Base-by-base conservation (phyloP, 345 rosid genomes). In the Abelmoschus esculentus region DNA sequence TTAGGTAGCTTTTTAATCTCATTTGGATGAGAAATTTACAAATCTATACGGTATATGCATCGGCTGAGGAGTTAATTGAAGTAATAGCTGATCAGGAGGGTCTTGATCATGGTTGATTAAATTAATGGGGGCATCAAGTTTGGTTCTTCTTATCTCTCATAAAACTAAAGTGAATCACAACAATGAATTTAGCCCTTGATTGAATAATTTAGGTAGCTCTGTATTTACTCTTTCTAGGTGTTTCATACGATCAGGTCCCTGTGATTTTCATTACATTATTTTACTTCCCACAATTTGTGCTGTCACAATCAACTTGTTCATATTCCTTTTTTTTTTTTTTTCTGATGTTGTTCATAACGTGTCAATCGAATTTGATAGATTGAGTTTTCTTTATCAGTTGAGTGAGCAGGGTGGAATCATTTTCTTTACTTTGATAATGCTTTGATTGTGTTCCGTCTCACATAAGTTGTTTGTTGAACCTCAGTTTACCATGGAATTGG, bases 401-500 rank as follows among this genome's bases (percentile, higher is more conserved):
- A 29, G 8, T 26, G 42, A 66, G 40, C 57, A 47, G 3, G 40
- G 22, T 47, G 22, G 22, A n/a, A 7, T 15, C 13, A 1, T 42
- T 5, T 5, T 44, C 17, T 28, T 65, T 28, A 11, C 7, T 8
- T 28, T 5, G 28, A 7, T 28, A 46, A 15, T 46, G 56, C 19
- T 65, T 15, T 65, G 14, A 14, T 65, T 26, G 55, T 12, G 42
- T 29, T 49, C 69, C 2, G 7, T 47, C 57, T 66, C 15, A 66
- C 17, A 0, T 49, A 49, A 47, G 40, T 49, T 66, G 42, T 66
- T 66, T 49, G 15, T 34, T 66, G 56, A 49, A 29, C 57, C 61
- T 71, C 85, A 88, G 93, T 88, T 84, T 79, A 80, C 85, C 42
- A 84, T 88, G 93, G 90, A 86, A 78, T 77, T 93, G 86, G 77